Evolutionary conservation across 805 yeast genomes (phyloP).

Genomic region (Candida nemodendra): DNA sequence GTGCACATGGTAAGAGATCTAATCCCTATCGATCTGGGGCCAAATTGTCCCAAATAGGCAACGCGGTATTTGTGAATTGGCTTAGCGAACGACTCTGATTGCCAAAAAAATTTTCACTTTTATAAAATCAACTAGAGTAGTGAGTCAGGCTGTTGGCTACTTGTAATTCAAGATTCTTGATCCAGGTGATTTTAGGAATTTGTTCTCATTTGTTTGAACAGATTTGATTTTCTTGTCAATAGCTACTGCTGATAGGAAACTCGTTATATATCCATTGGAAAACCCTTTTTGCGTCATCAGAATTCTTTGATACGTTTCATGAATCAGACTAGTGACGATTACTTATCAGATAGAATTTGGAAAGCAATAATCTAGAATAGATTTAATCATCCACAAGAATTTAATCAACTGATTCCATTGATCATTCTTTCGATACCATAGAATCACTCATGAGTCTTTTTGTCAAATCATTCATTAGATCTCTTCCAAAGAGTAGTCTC

Average conservation of each 20-base stretch:
- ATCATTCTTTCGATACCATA: no score
- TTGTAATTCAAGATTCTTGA: no score
- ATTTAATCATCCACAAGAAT: no score
- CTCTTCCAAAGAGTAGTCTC: slow-evolving; percentile 1
- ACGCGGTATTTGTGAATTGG: slow-evolving; percentile 19
- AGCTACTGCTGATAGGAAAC: no score
- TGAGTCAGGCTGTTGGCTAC: slow-evolving; percentile 8
- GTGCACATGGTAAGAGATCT: neutral
- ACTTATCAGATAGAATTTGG: slow-evolving; percentile 53
- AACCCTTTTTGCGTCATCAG: no score
- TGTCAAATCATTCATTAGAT: slow-evolving; percentile 3
- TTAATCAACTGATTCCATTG: no score
- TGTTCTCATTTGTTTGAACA: no score
- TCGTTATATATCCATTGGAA: no score
- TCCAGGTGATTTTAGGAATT: no score
- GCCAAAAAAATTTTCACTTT: slow-evolving; percentile 19
- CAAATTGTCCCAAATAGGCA: slow-evolving; percentile 17
- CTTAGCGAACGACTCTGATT: neutral
- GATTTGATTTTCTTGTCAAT: no score
- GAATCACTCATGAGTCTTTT: slow-evolving; percentile 4
- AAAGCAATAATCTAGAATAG: slow-evolving; percentile 39
- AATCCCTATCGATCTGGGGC: neutral
- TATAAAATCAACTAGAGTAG: neutral
- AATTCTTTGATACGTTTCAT: no score
- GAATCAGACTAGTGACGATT: slow-evolving; percentile 43